A percentile compares a stretch with the other conserved stretches of the same genome.
These are phyloP conservation scores for Macrolepiota fuliginosa DNA, from an alignment of 768 basidiomycete species.

Conservation along the genomic window DNA sequence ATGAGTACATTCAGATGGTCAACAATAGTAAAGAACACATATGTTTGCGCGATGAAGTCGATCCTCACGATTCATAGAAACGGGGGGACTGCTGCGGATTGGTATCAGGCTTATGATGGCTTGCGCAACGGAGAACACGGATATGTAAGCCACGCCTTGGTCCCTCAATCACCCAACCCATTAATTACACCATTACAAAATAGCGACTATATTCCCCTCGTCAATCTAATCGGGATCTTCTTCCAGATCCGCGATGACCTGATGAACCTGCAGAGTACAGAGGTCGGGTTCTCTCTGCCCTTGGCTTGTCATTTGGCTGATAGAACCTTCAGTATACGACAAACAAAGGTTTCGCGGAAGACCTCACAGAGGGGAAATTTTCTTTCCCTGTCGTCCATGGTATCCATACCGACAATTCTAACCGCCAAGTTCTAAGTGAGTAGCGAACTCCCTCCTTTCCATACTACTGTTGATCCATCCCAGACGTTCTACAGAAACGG, in stretches of 20 bases:
- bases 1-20: conserved; percentile 95
- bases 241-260: conserved; percentile 98
- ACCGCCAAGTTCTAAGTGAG: conserved; percentile 83
- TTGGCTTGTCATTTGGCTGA: not conserved
- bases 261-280: conserved; percentile 87
- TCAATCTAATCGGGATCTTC: conserved; percentile 91
- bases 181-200: not conserved
- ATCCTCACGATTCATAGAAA: conserved; percentile 53
- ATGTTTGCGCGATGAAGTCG: not conserved
- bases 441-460: conserved; percentile 12
- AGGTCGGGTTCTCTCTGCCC: conserved; percentile 45
- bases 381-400: conserved; percentile 94
- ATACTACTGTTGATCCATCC: not conserved
- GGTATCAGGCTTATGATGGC: conserved; percentile 98
- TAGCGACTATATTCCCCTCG: conserved; percentile 89
- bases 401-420: conserved; percentile 72
- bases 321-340: conserved; percentile 59
- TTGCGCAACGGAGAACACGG: conserved; percentile 58
- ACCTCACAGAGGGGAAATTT: conserved; percentile 96
- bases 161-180: not conserved
- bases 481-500: conserved; percentile 88
- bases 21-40: conserved; percentile 72
- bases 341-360: conserved; percentile 90
- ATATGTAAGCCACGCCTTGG: conserved; percentile 42
- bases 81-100: conserved; percentile 89